phyloP scores from a whole-genome alignment of 257 asterid genomes.

The Datura wrightii region DNA sequence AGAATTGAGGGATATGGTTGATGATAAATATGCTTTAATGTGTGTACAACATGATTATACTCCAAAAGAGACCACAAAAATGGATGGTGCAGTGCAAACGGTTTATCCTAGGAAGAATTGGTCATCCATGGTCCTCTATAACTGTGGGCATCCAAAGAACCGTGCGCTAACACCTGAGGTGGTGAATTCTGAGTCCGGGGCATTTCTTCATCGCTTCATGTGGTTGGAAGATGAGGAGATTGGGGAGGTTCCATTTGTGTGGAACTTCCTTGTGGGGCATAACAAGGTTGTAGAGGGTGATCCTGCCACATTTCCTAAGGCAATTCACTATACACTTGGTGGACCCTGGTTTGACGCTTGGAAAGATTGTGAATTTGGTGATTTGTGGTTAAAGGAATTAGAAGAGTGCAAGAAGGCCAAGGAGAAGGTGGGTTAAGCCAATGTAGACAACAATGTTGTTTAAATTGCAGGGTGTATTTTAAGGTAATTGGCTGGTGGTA shows the following conservation, averaged over 20 bases:
- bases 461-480: background rate
- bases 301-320: slow-evolving; percentile 63
- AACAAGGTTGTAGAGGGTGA: slow-evolving; percentile 72
- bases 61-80: slow-evolving; percentile 84
- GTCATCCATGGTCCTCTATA: slow-evolving; percentile 93
- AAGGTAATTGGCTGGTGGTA: slow-evolving; percentile 18
- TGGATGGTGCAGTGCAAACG: slow-evolving; percentile 89
- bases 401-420: slow-evolving; percentile 58
- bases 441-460: background rate
- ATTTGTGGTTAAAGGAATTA: slow-evolving; percentile 79
- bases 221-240: slow-evolving; percentile 84
- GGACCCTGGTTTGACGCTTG: slow-evolving; percentile 97
- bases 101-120: slow-evolving; percentile 91
- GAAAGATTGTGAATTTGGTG: slow-evolving; percentile 91
- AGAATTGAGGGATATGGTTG: slow-evolving; percentile 59
- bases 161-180: slow-evolving; percentile 63
- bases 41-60: slow-evolving; percentile 90
- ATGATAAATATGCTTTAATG: slow-evolving; percentile 78
- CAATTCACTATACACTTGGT: slow-evolving; percentile 82
- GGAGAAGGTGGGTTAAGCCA: slow-evolving; percentile 30
- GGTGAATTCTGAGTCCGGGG: slow-evolving; percentile 80
- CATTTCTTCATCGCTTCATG: slow-evolving; percentile 81
- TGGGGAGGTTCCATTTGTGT: slow-evolving; percentile 81
- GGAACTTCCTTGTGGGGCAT: slow-evolving; percentile 91
- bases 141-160: slow-evolving; percentile 78